A percentile compares a stretch with the other conserved stretches of the same genome.
These are phyloP conservation scores for Panicum miliaceum DNA, from an alignment of 176 grass and related monocot genomes.

Conservation along the genomic window DNA sequence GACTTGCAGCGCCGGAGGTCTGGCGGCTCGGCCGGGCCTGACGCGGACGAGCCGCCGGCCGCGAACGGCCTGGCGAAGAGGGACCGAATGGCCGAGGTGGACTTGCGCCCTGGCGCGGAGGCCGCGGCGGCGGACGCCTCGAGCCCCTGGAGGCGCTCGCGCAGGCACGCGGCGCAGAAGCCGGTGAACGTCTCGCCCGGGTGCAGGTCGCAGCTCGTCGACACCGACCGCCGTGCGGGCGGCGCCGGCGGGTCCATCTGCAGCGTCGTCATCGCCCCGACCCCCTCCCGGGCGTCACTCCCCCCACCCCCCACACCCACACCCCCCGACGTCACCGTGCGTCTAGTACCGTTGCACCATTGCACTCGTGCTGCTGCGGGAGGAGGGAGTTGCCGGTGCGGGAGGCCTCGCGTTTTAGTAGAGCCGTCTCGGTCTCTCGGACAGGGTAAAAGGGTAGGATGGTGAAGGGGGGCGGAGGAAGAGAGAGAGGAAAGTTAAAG, in stretches of 20 bases:
- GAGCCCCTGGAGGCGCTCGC: conserved; percentile 86
- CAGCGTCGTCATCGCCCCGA: conserved; percentile 38
- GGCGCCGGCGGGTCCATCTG: conserved; percentile 60
- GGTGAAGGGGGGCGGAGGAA: background rate
- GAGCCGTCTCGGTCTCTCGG: conserved; percentile 37
- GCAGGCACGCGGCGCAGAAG: conserved; percentile 90
- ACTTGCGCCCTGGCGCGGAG: conserved; percentile 65
- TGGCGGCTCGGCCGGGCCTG: conserved; percentile 36
- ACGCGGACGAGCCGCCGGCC: conserved; percentile 41
- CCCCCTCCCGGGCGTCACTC: background rate
- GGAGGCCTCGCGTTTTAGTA: conserved; percentile 44
- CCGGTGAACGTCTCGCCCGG: conserved; percentile 82
- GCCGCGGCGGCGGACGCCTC: conserved; percentile 63
- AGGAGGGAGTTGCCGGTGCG: conserved; percentile 33
- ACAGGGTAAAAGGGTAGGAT: conserved; percentile 16
- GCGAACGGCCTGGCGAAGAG: conserved; percentile 67
- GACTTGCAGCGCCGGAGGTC: conserved; percentile 86
- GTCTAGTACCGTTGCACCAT: conserved; percentile 36
- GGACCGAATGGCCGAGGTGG: conserved; percentile 83
- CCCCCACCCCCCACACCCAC: conserved; percentile 20
- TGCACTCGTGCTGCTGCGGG: conserved; percentile 17
- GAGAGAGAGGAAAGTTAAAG: conserved; percentile 58
- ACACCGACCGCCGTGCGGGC: conserved; percentile 50
- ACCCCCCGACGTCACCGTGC: conserved; percentile 34
- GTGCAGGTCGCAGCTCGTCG: conserved; percentile 86